These are phyloP conservation scores for Hyphochytrium catenoides DNA, from an alignment of 352 stramenopile species.

Conservation along the genomic window DNA sequence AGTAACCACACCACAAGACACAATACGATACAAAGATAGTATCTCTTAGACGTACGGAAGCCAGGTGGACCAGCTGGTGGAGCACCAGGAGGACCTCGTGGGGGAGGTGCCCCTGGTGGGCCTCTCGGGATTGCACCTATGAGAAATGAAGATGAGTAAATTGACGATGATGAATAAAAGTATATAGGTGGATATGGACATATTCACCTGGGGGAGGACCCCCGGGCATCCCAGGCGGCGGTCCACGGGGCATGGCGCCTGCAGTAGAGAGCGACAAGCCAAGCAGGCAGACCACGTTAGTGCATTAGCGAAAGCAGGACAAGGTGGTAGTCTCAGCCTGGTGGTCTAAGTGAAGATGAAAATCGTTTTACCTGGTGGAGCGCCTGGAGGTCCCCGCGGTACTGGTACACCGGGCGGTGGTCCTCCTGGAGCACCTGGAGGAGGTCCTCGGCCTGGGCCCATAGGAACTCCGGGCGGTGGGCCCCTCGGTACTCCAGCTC, in stretches of 20 bases:
- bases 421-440: constrained; percentile 12
- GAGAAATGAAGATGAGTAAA: constrained; percentile 6
- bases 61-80: neutral
- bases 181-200: constrained; percentile 1
- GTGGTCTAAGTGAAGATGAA: too few species aligned
- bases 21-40: too few species aligned
- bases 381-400: constrained; percentile 6
- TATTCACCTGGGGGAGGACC: too few species aligned
- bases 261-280: neutral
- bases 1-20: too few species aligned
- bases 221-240: constrained; percentile 14
- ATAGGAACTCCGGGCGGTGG: constrained; percentile 5
- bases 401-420: constrained; percentile 10
- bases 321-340: too few species aligned
- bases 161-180: neutral
- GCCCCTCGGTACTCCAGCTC: constrained; percentile 8
- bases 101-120: constrained; percentile 2
- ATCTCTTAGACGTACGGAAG: neutral
- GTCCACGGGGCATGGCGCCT: neutral
- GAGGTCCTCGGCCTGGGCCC: constrained; percentile 10
- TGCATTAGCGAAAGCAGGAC: too few species aligned
- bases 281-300: too few species aligned
- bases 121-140: constrained; percentile 8
- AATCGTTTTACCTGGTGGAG: constrained; percentile 3
- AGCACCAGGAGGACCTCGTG: constrained; percentile 9